Conservation (phyloP, 1,284 basidiomycete species). For the Exobasidium cylindrosporum region DNA sequence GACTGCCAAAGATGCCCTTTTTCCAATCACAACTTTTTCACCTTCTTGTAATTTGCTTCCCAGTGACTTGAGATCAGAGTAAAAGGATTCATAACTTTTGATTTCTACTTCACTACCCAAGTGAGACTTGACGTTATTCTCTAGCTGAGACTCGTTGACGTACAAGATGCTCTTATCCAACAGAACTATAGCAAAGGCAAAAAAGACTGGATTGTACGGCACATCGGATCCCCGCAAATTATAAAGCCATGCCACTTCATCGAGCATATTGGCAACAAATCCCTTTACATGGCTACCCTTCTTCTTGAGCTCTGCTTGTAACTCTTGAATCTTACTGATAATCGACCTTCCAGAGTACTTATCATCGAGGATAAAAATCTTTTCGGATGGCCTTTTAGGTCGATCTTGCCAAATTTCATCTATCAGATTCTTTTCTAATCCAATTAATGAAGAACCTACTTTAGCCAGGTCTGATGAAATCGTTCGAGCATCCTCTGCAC, state of each 20-base stretch:
- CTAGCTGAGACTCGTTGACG: conserved; percentile 66
- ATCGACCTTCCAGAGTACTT: conserved; percentile 64
- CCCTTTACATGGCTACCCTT: conserved; percentile 26
- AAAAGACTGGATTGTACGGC: conserved; percentile 88
- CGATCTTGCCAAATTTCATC: conserved; percentile 78
- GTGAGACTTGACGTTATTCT: conserved; percentile 63
- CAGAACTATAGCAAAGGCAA: conserved; percentile 81
- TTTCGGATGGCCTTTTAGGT: conserved; percentile 69
- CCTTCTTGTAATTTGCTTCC: conserved; percentile 25
- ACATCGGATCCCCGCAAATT: conserved; percentile 92
- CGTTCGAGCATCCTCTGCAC: conserved; percentile 50
- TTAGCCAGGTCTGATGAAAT: conserved; percentile 31
- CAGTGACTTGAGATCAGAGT: conserved; percentile 39
- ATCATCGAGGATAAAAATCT: conserved; percentile 69
- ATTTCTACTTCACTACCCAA: conserved; percentile 73
- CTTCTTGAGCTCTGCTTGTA: conserved; percentile 39
- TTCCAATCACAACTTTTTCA: conserved; percentile 40
- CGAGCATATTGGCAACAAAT: conserved; percentile 52
- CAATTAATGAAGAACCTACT: conserved; percentile 31
- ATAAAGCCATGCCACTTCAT: conserved; percentile 68
- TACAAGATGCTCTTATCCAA: conserved; percentile 65
- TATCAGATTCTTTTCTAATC: conserved; percentile 71
- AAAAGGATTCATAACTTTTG: conserved; percentile 63
- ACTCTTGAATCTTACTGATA: conserved; percentile 38
- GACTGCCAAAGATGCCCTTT: conserved; percentile 48